Conservation (phyloP, 2,329 filamentous ascomycete species). For the Aspergillus fumigatus region DNA sequence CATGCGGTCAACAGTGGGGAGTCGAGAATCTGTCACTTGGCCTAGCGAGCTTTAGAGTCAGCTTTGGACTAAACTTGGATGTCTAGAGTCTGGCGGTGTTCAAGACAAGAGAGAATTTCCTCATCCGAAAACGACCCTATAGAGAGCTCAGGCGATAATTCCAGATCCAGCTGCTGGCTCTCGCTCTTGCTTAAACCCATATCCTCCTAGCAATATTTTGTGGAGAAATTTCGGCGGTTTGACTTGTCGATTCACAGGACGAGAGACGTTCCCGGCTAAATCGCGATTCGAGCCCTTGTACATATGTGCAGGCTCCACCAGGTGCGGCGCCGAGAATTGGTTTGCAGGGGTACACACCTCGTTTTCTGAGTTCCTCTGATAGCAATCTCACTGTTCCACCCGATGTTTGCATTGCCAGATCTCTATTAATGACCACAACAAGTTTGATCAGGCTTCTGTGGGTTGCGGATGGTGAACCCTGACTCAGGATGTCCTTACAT, state of each 20-base stretch:
- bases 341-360: slow-evolving; percentile 1
- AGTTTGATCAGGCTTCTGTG: not conserved
- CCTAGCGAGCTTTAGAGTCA: not conserved
- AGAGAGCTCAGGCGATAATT: not conserved
- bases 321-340: not conserved
- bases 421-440: not conserved
- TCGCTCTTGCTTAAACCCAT: not conserved
- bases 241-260: not conserved
- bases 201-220: not conserved
- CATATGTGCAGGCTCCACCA: not conserved
- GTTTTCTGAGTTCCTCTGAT: not conserved
- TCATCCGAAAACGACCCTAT: not conserved
- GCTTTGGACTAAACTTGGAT: not conserved
- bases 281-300: not conserved
- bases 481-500: not conserved
- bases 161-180: not conserved
- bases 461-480: not conserved
- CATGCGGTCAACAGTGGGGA: not conserved
- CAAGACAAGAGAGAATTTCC: too few relatives aligned
- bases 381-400: not conserved
- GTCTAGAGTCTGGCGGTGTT: not conserved
- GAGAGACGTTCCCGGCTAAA: slow-evolving; percentile 4
- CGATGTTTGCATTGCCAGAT: not conserved
- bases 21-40: too few relatives aligned
- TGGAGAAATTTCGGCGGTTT: not conserved